phyloP scores from a whole-genome alignment of 2,329 filamentous ascomycete species.

The Cyphellophora attinorum region DNA sequence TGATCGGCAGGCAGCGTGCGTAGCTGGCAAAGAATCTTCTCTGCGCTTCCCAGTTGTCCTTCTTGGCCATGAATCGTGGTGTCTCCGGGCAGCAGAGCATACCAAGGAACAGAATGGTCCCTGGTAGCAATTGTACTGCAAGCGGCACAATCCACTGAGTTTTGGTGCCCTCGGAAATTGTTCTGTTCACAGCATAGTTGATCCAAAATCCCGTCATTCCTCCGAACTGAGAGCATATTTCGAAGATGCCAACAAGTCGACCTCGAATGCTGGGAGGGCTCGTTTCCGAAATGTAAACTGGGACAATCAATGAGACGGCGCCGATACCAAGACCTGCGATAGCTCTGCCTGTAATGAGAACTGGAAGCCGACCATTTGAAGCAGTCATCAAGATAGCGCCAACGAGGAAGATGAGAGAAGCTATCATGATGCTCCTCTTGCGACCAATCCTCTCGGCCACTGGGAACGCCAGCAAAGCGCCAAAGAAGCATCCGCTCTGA shows the following conservation, averaged over 20 bases:
- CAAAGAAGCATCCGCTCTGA: conserved; percentile 45
- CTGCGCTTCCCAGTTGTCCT: conserved; percentile 58
- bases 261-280: neutral
- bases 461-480: conserved; percentile 39
- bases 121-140: conserved; percentile 49
- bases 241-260: neutral
- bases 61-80: conserved; percentile 40
- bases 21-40: conserved; percentile 44
- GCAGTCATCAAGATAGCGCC: conserved; percentile 4
- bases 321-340: neutral
- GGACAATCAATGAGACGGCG: neutral
- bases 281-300: neutral
- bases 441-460: conserved; percentile 3
- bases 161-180: conserved; percentile 13
- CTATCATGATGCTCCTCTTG: conserved; percentile 1
- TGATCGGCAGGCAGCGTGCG: conserved; percentile 44
- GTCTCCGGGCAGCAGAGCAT: conserved; percentile 23
- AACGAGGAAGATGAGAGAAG: conserved; percentile 2
- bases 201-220: conserved; percentile 13
- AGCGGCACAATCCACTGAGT: conserved; percentile 51
- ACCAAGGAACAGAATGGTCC: conserved; percentile 20
- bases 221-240: neutral
- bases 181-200: conserved; percentile 24
- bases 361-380: conserved; percentile 1
- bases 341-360: conserved; percentile 1